Base-by-base conservation (phyloP, 2,329 filamentous ascomycete species). In the Diaporthe citriasiana region DNA sequence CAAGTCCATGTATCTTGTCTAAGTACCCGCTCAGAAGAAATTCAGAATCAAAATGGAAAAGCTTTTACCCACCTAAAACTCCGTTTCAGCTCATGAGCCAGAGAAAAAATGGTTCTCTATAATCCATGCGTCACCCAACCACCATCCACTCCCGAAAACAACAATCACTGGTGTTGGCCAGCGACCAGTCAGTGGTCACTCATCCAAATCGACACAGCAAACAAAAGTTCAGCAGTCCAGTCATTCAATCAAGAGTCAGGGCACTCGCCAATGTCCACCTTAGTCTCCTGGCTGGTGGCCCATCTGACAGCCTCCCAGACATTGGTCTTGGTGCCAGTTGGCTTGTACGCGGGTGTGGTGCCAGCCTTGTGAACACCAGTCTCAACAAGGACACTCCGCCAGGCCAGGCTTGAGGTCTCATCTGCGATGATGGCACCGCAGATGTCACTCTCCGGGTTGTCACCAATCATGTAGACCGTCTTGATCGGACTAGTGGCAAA, bases 381-480 rank as follows among this genome's bases (percentile, higher is more conserved):
- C 78, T 90, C 87, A 38, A 94, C 90, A 45, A 95, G 83, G 4
- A 94, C 86, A 71, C 89, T 91, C 45, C 86, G 84, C 93, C 93
- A 95, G 65, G 88, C 82, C 55, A 85, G 79, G 0, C 82, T 82
- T 72, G 89, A 92, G 27, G 83, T 78, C 47, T 51, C 33, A 50
- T 74, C 25, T 1, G 72, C 60, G 22, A n/a, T 17, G 5, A 35
- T 15, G 80, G 91, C 92, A 3, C 93, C 93, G 4, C 85, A 82
- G 76, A 95, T 94, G 80, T 95, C 93, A 60, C 89, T 92, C 77
- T 90, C 91, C 0, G 89, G 89, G 74, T 91, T 91, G 77, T 92
- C 89, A 2, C 93, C 93, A 57, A 95, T 86, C 93, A 95, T 95
- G 81, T 93, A 95, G 2, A 95, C 91, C 17, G 86, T 89, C 77